A percentile compares a stretch with the other conserved stretches of the same genome.
Evolutionary conservation across 345 rosid genomes (phyloP).

Genomic region (Populus davidiana): DNA sequence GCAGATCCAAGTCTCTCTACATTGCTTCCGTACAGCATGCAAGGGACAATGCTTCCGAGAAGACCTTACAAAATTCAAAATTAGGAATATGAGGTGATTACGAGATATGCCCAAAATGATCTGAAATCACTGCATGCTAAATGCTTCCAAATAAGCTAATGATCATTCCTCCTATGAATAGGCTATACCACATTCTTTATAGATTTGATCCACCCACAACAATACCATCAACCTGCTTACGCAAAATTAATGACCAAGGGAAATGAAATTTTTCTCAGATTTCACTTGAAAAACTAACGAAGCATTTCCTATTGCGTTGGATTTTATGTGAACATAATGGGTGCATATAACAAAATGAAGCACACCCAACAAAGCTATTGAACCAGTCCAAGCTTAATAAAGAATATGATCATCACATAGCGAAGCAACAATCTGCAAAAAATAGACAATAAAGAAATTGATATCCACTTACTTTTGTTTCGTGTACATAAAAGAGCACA

Average conservation of each 20-base stretch:
- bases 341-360: not conserved
- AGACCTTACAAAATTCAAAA: constrained; percentile 48
- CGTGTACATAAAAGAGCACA: not conserved
- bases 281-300: not conserved
- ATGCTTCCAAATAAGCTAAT: not conserved
- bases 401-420: not conserved
- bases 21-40: constrained; percentile 84
- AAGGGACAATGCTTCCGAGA: constrained; percentile 84
- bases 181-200: not conserved
- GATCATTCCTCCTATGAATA: not conserved
- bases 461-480: not conserved
- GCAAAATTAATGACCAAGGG: not conserved
- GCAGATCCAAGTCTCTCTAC: constrained; percentile 79
- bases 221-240: not conserved
- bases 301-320: not conserved
- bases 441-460: not conserved
- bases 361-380: not conserved
- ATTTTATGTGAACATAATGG: not conserved
- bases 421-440: not conserved
- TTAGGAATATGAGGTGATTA: not conserved
- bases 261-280: not conserved
- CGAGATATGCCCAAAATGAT: not conserved
- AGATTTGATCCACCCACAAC: not conserved
- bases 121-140: not conserved
- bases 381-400: not conserved